These are phyloP conservation scores for Colletotrichum theobromicola DNA, from an alignment of 2,329 filamentous ascomycete species.

Conservation along the genomic window DNA sequence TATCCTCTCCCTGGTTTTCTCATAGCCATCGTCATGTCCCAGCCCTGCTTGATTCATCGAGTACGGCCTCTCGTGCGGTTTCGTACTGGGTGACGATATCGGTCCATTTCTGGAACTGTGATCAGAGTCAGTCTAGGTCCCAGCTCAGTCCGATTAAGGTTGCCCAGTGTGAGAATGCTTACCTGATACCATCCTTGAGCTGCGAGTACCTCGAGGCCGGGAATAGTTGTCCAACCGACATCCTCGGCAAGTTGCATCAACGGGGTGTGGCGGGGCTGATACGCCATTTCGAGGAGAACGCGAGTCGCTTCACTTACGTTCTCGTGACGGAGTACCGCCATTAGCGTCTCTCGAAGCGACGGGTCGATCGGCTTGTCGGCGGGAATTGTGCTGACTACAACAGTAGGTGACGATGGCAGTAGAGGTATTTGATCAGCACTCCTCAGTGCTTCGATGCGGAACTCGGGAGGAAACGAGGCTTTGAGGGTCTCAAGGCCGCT, in stretches of 20 bases:
- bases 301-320: slow-evolving; percentile 47
- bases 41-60: not conserved
- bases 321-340: slow-evolving; percentile 51
- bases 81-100: slow-evolving; percentile 77
- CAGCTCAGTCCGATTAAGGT: not conserved
- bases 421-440: not conserved
- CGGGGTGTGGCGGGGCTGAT: slow-evolving; percentile 84
- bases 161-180: slow-evolving; percentile 33
- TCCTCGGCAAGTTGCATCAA: slow-evolving; percentile 84
- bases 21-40: not conserved
- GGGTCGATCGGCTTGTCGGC: slow-evolving; percentile 84
- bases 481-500: slow-evolving; percentile 72
- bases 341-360: slow-evolving; percentile 69
- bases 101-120: slow-evolving; percentile 82
- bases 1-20: not conserved
- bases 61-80: slow-evolving; percentile 67
- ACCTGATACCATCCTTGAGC: slow-evolving; percentile 91
- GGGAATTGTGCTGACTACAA: slow-evolving; percentile 90
- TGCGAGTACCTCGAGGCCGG: slow-evolving; percentile 86
- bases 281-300: slow-evolving; percentile 92
- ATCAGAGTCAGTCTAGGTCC: slow-evolving; percentile 25
- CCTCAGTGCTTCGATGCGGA: slow-evolving; percentile 70
- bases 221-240: slow-evolving; percentile 81
- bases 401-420: slow-evolving; percentile 56
- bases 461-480: slow-evolving; percentile 74